phyloP scores from a whole-genome alignment of 2,329 filamentous ascomycete species.

The Chrysosporium keratinophilum region DNA sequence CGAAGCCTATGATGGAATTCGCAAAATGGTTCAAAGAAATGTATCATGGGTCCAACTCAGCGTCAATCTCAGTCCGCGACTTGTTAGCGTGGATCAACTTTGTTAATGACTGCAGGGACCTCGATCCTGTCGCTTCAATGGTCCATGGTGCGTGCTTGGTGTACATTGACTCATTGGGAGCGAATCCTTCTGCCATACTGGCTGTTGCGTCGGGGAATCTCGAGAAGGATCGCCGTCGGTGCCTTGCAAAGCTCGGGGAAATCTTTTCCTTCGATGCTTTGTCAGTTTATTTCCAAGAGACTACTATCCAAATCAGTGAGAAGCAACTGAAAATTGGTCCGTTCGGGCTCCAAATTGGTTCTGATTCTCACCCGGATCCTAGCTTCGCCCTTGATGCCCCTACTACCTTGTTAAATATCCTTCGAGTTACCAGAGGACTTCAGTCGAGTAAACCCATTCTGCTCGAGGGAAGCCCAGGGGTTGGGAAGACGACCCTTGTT shows the following conservation, averaged over 20 bases:
- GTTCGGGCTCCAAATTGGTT: constrained; percentile 55
- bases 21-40: constrained; percentile 82
- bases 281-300: constrained; percentile 53
- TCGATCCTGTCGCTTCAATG: constrained; percentile 43
- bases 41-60: constrained; percentile 63
- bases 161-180: constrained; percentile 88
- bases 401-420: constrained; percentile 79
- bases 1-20: constrained; percentile 68
- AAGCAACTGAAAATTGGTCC: constrained; percentile 57
- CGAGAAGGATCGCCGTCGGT: constrained; percentile 58
- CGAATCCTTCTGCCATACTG: constrained; percentile 82
- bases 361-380: constrained; percentile 42
- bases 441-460: constrained; percentile 85
- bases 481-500: constrained; percentile 92
- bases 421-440: constrained; percentile 80
- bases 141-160: constrained; percentile 90
- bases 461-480: constrained; percentile 92
- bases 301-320: constrained; percentile 48
- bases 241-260: constrained; percentile 59
- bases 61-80: constrained; percentile 82
- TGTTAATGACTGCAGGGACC: constrained; percentile 56
- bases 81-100: constrained; percentile 90
- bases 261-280: constrained; percentile 56
- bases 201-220: constrained; percentile 61
- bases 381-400: constrained; percentile 75